Percentiles rank a stretch among this genome's conserved stretches.
Evolutionary conservation across 1,284 basidiomycete species (phyloP).

Genomic region (Malassezia slooffiae): DNA sequence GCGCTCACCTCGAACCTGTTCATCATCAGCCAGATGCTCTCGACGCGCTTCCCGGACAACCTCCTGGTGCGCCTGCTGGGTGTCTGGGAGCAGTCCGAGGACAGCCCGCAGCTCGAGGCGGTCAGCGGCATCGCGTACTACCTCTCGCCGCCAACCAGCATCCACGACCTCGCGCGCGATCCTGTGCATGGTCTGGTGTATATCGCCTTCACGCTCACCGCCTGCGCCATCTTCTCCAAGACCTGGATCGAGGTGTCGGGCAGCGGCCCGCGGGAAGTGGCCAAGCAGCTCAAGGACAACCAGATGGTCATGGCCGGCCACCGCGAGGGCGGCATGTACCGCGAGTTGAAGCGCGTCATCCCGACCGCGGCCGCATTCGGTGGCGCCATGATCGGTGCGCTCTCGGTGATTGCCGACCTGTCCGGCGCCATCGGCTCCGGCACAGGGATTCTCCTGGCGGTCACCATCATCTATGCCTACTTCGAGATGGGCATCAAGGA

Average conservation of each 20-base stretch:
- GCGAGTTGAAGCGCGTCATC: conserved; percentile 93
- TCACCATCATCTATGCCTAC: conserved; percentile 75
- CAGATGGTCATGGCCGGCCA: conserved; percentile 98
- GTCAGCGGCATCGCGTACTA: conserved; percentile 91
- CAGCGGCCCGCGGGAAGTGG: conserved; percentile 84
- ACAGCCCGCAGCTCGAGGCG: conserved; percentile 80
- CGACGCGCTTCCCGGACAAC: conserved; percentile 83
- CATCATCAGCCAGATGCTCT: conserved; percentile 83
- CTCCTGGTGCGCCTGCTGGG: conserved; percentile 80
- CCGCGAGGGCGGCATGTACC: conserved; percentile 94
- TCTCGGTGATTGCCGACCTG: conserved; percentile 90
- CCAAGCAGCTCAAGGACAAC: conserved; percentile 97
- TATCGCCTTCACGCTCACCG: conserved; percentile 80
- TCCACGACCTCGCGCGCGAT: conserved; percentile 74
- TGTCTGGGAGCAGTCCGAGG: conserved; percentile 92
- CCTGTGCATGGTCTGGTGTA: conserved; percentile 88
- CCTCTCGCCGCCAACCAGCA: conserved; percentile 87
- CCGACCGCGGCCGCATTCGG: conserved; percentile 95
- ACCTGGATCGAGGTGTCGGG: conserved; percentile 99
- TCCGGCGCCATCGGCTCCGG: conserved; percentile 92
- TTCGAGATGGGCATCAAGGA: conserved; percentile 35
- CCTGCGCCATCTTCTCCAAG: conserved; percentile 95
- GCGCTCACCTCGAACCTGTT: conserved; percentile 90
- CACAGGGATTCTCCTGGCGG: conserved; percentile 94
- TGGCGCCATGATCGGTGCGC: conserved; percentile 81